phyloP scores from a whole-genome alignment of 2,329 filamentous ascomycete species.

The Geosmithia morbida region DNA sequence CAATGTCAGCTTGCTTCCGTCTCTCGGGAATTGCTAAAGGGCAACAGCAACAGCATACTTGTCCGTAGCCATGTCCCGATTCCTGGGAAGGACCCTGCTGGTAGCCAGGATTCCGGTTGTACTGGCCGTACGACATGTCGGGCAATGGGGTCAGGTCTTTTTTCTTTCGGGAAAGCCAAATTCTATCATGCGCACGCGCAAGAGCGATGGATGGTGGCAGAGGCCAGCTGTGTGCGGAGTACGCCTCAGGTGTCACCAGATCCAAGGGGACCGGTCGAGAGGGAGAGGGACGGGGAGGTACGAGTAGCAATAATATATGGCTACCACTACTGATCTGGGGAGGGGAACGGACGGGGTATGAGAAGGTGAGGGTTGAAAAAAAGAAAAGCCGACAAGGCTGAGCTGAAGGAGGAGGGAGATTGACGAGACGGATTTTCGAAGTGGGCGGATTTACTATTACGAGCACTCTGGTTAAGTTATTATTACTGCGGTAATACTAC shows the following conservation, averaged over 20 bases:
- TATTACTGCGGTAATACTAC: too few species aligned
- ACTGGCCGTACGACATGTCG: slow-evolving; percentile 47
- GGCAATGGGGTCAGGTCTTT: background rate
- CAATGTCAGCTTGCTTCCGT: background rate
- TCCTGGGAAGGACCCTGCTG: slow-evolving; percentile 34
- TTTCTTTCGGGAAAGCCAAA: too few species aligned
- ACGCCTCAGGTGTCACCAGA: background rate
- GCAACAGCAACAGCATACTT: slow-evolving; percentile 14
- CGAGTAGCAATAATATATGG: too few species aligned
- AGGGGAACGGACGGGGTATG: background rate
- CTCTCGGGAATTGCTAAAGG: too few species aligned
- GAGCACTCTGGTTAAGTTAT: too few species aligned
- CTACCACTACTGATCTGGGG: too few species aligned
- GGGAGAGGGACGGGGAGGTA: slow-evolving; percentile 2
- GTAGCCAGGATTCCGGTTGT: slow-evolving; percentile 49
- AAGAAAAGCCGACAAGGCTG: background rate
- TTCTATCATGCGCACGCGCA: too few species aligned
- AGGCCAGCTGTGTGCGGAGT: too few species aligned
- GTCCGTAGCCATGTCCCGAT: slow-evolving; percentile 27
- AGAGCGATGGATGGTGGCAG: slow-evolving; percentile 3
- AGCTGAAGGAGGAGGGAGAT: background rate
- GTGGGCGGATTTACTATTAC: too few species aligned
- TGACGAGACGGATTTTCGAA: background rate
- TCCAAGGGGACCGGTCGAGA: background rate
- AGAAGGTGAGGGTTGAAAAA: slow-evolving; percentile 3